phyloP scores from a whole-genome alignment of 2,329 filamentous ascomycete species.

The Penicillium palitans region DNA sequence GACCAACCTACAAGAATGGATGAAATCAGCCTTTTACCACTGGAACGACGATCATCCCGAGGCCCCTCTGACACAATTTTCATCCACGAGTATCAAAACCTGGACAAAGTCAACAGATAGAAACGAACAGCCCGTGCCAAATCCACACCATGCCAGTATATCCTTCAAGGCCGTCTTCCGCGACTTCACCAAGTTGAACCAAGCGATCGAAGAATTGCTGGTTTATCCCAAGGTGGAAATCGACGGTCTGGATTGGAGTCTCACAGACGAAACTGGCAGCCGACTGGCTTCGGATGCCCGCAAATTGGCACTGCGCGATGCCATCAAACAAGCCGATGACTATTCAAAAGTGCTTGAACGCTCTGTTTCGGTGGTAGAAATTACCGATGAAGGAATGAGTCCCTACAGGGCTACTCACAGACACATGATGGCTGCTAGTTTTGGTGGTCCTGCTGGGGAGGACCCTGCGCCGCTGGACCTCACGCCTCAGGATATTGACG shows the following conservation, averaged over 20 bases:
- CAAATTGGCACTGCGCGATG: constrained; percentile 26
- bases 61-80: not conserved
- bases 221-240: constrained; percentile 25
- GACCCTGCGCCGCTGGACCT: constrained; percentile 11
- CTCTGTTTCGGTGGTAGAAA: constrained; percentile 17
- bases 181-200: constrained; percentile 24
- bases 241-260: constrained; percentile 24
- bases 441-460: not conserved
- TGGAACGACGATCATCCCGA: too few species aligned
- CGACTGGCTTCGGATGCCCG: constrained; percentile 22
- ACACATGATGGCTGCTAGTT: not conserved
- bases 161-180: constrained; percentile 26
- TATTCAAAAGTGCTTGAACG: constrained; percentile 24
- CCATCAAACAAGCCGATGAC: constrained; percentile 26
- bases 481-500: constrained; percentile 13
- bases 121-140: constrained; percentile 12
- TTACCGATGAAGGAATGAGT: constrained; percentile 12
- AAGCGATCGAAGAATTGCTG: constrained; percentile 21
- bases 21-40: too few species aligned
- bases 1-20: too few species aligned
- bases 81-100: constrained; percentile 5
- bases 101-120: constrained; percentile 1
- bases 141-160: constrained; percentile 21
- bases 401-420: not conserved
- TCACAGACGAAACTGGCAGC: constrained; percentile 25